Percentiles rank a stretch among this genome's conserved stretches.
These are phyloP conservation scores for Botrytis galanthina DNA, from an alignment of 2,329 filamentous ascomycete species.

Conservation along the genomic window DNA sequence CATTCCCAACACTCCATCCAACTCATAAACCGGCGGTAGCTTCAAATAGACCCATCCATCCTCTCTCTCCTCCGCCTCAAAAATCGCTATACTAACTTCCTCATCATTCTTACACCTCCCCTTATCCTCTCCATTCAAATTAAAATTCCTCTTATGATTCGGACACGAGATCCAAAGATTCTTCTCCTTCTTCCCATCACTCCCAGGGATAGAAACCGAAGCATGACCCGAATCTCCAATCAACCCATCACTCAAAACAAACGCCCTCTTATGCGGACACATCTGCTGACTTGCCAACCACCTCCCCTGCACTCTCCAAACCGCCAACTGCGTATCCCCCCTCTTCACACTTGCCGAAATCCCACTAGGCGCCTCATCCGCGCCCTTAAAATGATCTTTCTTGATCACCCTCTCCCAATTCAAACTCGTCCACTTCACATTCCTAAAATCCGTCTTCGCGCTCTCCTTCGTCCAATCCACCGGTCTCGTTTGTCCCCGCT, in stretches of 20 bases:
- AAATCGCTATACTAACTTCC: slow-evolving; percentile 76
- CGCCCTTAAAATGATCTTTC: slow-evolving; percentile 63
- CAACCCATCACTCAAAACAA: slow-evolving; percentile 82
- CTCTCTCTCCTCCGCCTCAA: slow-evolving; percentile 69
- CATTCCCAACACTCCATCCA: slow-evolving; percentile 77
- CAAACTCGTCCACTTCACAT: slow-evolving; percentile 61
- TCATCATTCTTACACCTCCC: slow-evolving; percentile 75
- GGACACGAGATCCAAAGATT: slow-evolving; percentile 86
- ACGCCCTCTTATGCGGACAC: slow-evolving; percentile 90
- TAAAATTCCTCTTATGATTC: slow-evolving; percentile 86
- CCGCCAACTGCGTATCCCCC: slow-evolving; percentile 82
- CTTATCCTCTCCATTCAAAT: slow-evolving; percentile 62
- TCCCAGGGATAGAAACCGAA: not conserved
- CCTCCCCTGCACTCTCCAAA: slow-evolving; percentile 77
- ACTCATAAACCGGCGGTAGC: slow-evolving; percentile 75
- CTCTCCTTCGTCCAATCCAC: slow-evolving; percentile 73
- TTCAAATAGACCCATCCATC: slow-evolving; percentile 80
- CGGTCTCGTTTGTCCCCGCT: slow-evolving; percentile 69
- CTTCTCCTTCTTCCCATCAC: slow-evolving; percentile 35
- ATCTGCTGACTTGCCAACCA: slow-evolving; percentile 91
- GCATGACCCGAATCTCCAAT: slow-evolving; percentile 52
- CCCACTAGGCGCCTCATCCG: slow-evolving; percentile 64
- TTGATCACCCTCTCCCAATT: slow-evolving; percentile 80
- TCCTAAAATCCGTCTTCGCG: slow-evolving; percentile 69
- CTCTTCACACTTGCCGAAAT: slow-evolving; percentile 77